Percentiles rank a stretch among this genome's conserved stretches.
These are phyloP conservation scores for Platanthera guangdongensis DNA, from an alignment of 106 monocot species.

Conservation along the genomic window DNA sequence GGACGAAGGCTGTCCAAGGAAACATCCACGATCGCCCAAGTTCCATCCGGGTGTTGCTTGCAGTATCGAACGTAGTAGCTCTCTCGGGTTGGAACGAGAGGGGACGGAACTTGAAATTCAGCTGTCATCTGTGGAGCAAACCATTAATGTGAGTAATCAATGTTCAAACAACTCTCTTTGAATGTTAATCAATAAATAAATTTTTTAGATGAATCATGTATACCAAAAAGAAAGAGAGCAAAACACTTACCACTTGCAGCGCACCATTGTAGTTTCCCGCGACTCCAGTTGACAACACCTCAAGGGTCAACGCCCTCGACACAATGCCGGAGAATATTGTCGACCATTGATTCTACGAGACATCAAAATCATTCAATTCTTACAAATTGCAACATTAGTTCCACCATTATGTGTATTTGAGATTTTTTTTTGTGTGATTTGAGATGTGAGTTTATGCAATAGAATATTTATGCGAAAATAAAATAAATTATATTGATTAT, in stretches of 20 bases:
- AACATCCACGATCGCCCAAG: conserved; percentile 93
- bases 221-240: neutral
- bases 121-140: conserved; percentile 62
- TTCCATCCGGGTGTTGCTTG: conserved; percentile 77
- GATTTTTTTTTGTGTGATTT: too few species aligned
- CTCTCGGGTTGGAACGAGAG: conserved; percentile 86
- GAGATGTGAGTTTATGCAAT: too few species aligned
- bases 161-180: too few species aligned
- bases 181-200: too few species aligned
- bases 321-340: conserved; percentile 77
- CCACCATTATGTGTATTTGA: too few species aligned
- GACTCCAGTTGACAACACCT: conserved; percentile 90
- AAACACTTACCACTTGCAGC: conserved; percentile 80
- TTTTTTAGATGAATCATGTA: too few species aligned
- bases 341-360: conserved; percentile 73
- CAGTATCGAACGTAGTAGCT: conserved; percentile 82
- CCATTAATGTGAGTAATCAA: neutral
- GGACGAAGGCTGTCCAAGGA: conserved; percentile 78
- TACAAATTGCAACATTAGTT: neutral
- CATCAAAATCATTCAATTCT: neutral
- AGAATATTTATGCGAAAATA: too few species aligned
- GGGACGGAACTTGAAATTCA: conserved; percentile 93
- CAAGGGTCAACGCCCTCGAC: conserved; percentile 78
- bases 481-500: too few species aligned
- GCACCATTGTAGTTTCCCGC: conserved; percentile 98